Base-by-base conservation (phyloP, 2,329 filamentous ascomycete genomes). In the Penicillium sp. region DNA sequence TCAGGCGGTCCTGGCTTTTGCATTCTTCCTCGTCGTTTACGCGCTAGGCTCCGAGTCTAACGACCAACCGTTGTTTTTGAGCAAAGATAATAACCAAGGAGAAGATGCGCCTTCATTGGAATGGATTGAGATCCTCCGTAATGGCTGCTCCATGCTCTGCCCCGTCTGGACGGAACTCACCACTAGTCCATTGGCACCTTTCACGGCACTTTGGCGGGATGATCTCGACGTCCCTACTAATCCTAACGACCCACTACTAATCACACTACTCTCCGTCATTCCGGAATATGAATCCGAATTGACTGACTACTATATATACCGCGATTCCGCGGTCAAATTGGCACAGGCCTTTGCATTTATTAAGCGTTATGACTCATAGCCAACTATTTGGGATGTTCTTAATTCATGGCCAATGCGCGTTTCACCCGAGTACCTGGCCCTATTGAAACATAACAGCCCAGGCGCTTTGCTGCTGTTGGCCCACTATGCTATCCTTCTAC, bases 131-230 rank as follows among this genome's bases (percentile, higher is more conserved):
- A 60, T 67, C 31, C 56, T 67, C 27, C 62, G 65, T 8, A 53
- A 47, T 15, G 60, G 61, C 6, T 67, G 65, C 37, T 50, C 49
- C 6, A 65, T 66, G 59, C 59, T 67, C 9, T 60, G 52, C 18
- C 50, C 56, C n/a, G 46, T 65, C 2, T 67, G 62, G 62, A 45
- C 57, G 7, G 35, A 37, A 10, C 50, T 66, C 38, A 58, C 57
- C 46, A 55, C 10, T 37, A 57, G 61, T 3, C 60, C 58, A 2
- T 57, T 46, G 6, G 48, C 51, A 13, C 39, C 58, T 16, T 40
- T 61, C 23, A 60, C 64, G 21, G 18, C 50, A 15, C 68, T 68
- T 16, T 72, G 72, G 51, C 69, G 72, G 49, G 58, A 69, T 4
- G 63, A 71, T 27, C 32, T 54, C 10, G 39, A 52, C 29, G 32